Evolutionary conservation across 2,329 filamentous ascomycete species (phyloP), one percentile per base, ranked within the genome.

Genomic region (Cercospora berteroae): DNA sequence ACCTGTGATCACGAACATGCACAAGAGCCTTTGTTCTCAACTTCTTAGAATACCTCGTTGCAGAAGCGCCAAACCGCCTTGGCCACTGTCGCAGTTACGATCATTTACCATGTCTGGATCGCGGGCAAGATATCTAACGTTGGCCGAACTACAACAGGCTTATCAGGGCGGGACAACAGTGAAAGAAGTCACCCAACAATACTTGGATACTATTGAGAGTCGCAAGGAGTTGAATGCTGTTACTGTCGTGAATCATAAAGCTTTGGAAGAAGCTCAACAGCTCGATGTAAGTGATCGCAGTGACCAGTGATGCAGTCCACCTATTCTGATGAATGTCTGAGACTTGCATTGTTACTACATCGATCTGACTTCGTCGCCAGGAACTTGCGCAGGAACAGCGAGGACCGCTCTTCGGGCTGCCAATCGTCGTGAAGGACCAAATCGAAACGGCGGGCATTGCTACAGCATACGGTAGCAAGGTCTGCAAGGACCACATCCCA

Each of bases 401-500:
- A 63, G 71, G 70, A 7, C 69, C 72, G 7, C 61, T 74, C 3
- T 69, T 68, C 48, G 73, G 72, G 4, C 61, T 74, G 16, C 72
- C 73, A 5, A 68, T 74, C 33, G 63, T 74, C 4, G 66, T 75
- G 48, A 75, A 74, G 64, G 72, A 75, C 42, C 71, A 75, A 39
- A 74, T 74, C 39, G 70, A 73, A 27, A 73, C 72, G 27, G 66
- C 60, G 8, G 67, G 63, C 20, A 73, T 73, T 23, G 20, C 65
- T 1, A 74, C 73, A 18, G 60, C 68, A 9, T 72, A 71, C 25
- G 73, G 73, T 20, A 73, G 70, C 56, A 60, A 55, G 55, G 55
- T 63, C 10, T 71, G 67, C 59, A 68, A 70, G 36, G 67, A 72
- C 58, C 67, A 72, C 27, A 16, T 72, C 10, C 71, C 73, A 12